Percentiles rank a stretch among this genome's conserved stretches.
Evolutionary conservation across 148 eudicot species (phyloP).

Genomic region (Tetragonia tetragonoides): DNA sequence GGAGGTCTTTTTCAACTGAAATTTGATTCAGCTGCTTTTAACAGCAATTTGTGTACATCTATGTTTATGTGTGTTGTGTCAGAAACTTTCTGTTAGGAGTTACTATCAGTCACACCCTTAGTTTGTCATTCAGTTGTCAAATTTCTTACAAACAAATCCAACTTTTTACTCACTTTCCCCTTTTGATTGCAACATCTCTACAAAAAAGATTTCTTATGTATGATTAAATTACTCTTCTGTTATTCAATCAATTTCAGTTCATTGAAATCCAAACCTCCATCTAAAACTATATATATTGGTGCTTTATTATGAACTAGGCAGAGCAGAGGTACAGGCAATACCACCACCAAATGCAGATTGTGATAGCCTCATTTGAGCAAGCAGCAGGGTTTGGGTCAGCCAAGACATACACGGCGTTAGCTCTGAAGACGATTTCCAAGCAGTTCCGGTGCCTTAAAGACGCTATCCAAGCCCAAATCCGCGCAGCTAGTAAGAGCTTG

Average conservation of each 20-base stretch:
- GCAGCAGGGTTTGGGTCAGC: constrained; percentile 75
- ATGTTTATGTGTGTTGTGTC: constrained; percentile 26
- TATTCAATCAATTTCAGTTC: too few relatives aligned
- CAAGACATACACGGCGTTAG: constrained; percentile 73
- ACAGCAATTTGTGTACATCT: constrained; percentile 11
- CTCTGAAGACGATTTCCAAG: constrained; percentile 71
- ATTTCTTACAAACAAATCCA: constrained; percentile 7
- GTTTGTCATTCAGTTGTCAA: constrained; percentile 17
- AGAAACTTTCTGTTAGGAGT: constrained; percentile 37
- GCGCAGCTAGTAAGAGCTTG: constrained; percentile 50
- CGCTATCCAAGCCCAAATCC: constrained; percentile 55
- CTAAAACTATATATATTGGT: too few relatives aligned
- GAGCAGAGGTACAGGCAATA: constrained; percentile 84
- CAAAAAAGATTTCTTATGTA: too few relatives aligned
- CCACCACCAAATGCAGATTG: constrained; percentile 80
- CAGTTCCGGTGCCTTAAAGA: constrained; percentile 77
- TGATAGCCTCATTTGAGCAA: constrained; percentile 67
- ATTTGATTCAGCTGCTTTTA: constrained; percentile 25
- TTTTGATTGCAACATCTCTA: constrained; percentile 2
- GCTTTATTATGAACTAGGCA: constrained; percentile 33
- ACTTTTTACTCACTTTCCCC: not conserved
- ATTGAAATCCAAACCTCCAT: too few relatives aligned
- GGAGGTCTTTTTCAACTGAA: constrained; percentile 39
- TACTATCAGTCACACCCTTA: constrained; percentile 25
- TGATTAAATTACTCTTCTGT: too few relatives aligned